Conservation (phyloP, 441 rosid genomes). For the Gossypium aridum region DNA sequence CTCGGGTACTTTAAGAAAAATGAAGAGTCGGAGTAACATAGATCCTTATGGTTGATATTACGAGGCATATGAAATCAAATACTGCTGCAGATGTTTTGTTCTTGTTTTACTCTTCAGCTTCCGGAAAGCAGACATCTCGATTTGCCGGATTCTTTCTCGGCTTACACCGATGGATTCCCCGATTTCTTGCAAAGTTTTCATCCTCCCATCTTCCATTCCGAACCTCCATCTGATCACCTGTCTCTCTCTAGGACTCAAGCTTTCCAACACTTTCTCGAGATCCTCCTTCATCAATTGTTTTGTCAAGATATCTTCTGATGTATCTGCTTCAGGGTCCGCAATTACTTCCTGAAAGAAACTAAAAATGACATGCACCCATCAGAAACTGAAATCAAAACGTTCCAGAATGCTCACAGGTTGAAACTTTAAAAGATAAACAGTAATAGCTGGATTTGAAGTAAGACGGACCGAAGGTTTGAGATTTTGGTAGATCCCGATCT, state of each 20-base stretch:
- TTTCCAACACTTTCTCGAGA: constrained; percentile 69
- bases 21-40: neutral
- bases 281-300: constrained; percentile 78
- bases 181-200: constrained; percentile 86
- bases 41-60: neutral
- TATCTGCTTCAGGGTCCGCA: constrained; percentile 71
- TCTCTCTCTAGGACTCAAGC: constrained; percentile 59
- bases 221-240: constrained; percentile 85
- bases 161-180: constrained; percentile 80
- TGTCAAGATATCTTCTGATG: constrained; percentile 54
- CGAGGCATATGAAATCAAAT: constrained; percentile 30
- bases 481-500: constrained; percentile 57
- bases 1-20: neutral
- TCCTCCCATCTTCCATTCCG: constrained; percentile 84
- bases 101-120: constrained; percentile 83
- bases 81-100: constrained; percentile 66
- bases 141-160: constrained; percentile 85
- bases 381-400: neutral
- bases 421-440: neutral
- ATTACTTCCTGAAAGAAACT: constrained; percentile 55
- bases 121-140: constrained; percentile 68
- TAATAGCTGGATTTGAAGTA: neutral
- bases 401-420: neutral
- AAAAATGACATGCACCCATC: neutral
- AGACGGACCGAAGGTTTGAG: constrained; percentile 72